Evolutionary conservation across 2,329 filamentous ascomycete species (phyloP).

Genomic region (Byssochlamys sp.): DNA sequence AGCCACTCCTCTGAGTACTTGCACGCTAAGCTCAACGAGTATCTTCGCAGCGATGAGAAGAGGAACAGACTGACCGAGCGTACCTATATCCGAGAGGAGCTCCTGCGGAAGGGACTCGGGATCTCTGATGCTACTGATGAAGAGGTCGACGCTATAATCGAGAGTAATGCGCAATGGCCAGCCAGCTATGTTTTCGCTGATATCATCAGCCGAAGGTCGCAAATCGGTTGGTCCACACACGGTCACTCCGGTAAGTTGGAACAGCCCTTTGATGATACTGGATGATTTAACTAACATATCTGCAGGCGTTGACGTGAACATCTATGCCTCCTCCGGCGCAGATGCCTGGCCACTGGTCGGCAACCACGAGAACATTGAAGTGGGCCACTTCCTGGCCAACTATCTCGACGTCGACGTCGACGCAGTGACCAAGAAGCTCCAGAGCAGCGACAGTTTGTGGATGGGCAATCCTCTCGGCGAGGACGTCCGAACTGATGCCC

Average conservation of each 20-base stretch:
- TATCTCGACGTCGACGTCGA: slow-evolving; percentile 76
- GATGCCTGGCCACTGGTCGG: slow-evolving; percentile 57
- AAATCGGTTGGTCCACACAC: slow-evolving; percentile 88
- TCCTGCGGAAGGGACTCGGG: slow-evolving; percentile 64
- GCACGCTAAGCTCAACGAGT: slow-evolving; percentile 50
- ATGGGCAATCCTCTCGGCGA: slow-evolving; percentile 31
- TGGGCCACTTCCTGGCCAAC: slow-evolving; percentile 68
- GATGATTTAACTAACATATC: slow-evolving; percentile 3
- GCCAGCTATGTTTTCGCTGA: slow-evolving; percentile 60
- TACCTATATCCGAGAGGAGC: slow-evolving; percentile 56
- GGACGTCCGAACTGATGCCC: slow-evolving; percentile 27
- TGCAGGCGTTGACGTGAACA: slow-evolving; percentile 81
- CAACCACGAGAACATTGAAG: slow-evolving; percentile 90
- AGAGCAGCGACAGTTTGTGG: slow-evolving; percentile 24
- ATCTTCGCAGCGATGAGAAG: slow-evolving; percentile 40
- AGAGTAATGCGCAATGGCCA: slow-evolving; percentile 45
- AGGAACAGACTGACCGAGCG: slow-evolving; percentile 39
- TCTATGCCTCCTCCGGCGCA: slow-evolving; percentile 69
- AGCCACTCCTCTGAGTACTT: slow-evolving; percentile 66
- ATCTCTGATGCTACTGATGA: slow-evolving; percentile 61
- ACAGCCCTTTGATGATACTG: not conserved
- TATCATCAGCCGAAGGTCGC: slow-evolving; percentile 77
- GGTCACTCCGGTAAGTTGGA: slow-evolving; percentile 57
- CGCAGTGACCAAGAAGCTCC: slow-evolving; percentile 65
- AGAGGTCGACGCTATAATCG: slow-evolving; percentile 60